Conservation (phyloP, 2,329 filamentous ascomycete species). For the Cladosporium sp. region DNA sequence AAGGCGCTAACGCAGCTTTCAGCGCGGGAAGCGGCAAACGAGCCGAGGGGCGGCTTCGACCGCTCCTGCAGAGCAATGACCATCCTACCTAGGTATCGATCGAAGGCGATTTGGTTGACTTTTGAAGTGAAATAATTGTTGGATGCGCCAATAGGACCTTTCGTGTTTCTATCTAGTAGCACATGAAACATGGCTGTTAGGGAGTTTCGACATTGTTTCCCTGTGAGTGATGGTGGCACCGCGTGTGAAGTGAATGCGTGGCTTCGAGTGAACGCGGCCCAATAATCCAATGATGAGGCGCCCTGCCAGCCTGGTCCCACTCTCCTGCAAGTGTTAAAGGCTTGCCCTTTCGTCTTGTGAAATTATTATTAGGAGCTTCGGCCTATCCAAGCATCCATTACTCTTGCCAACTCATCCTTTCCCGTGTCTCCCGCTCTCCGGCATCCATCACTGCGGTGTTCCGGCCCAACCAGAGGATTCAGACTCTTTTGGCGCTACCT, state of each 20-base stretch:
- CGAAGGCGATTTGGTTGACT: neutral
- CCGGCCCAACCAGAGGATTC: neutral
- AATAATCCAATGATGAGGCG: neutral
- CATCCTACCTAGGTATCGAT: no score
- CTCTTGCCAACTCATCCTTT: neutral
- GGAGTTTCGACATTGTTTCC: neutral
- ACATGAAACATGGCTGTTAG: neutral
- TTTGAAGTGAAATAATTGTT: neutral
- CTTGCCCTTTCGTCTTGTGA: neutral
- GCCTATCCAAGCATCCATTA: neutral
- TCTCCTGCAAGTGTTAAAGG: conserved; percentile 6
- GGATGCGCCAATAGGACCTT: neutral
- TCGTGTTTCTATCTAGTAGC: neutral
- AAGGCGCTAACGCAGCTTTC: conserved; percentile 9
- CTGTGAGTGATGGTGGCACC: neutral
- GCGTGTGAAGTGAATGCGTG: neutral
- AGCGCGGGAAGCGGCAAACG: conserved; percentile 4
- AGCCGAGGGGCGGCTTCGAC: neutral
- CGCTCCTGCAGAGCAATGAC: neutral
- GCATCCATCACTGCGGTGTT: neutral
- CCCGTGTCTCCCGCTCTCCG: neutral
- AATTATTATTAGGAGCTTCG: neutral
- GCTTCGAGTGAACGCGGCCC: neutral
- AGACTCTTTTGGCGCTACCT: neutral
- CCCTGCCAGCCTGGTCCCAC: neutral